These are phyloP conservation scores for Apiotrichum veenhuisii DNA, from an alignment of 1,284 basidiomycete genomes.

Conservation along the genomic window DNA sequence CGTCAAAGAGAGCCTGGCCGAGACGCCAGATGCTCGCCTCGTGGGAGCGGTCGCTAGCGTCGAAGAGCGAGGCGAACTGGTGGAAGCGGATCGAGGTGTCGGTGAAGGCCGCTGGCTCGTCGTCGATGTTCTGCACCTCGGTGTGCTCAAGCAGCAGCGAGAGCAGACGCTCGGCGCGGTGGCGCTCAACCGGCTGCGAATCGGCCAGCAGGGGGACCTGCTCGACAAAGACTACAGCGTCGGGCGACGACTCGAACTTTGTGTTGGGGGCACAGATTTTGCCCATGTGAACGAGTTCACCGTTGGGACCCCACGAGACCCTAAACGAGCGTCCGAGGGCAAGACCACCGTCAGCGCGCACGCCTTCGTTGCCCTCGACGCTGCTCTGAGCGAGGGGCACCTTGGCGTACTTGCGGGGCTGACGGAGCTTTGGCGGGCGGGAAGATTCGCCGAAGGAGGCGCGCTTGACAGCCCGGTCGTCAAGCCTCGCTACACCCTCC, in stretches of 20 bases:
- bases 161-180: constrained; percentile 64
- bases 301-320: constrained; percentile 83
- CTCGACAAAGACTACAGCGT: constrained; percentile 32
- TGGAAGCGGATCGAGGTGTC: constrained; percentile 65
- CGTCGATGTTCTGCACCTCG: constrained; percentile 57
- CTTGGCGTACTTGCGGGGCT: constrained; percentile 40
- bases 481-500: constrained; percentile 67
- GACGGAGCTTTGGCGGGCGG: constrained; percentile 60
- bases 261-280: constrained; percentile 59
- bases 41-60: constrained; percentile 66
- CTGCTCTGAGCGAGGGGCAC: constrained; percentile 35
- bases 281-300: constrained; percentile 71
- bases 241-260: constrained; percentile 22
- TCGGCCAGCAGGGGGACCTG: constrained; percentile 30
- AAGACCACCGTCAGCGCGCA: constrained; percentile 74
- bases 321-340: constrained; percentile 83
- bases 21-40: constrained; percentile 81
- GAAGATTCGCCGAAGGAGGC: constrained; percentile 70
- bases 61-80: constrained; percentile 71
- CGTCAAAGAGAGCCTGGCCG: constrained; percentile 87
- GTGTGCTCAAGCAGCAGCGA: constrained; percentile 75
- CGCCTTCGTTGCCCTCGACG: constrained; percentile 58
- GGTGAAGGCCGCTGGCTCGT: constrained; percentile 60
- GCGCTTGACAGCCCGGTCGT: constrained; percentile 63
- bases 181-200: constrained; percentile 47